Evolutionary conservation across 1,284 basidiomycete genomes (phyloP).

Genomic region (Ustilago bromivora): DNA sequence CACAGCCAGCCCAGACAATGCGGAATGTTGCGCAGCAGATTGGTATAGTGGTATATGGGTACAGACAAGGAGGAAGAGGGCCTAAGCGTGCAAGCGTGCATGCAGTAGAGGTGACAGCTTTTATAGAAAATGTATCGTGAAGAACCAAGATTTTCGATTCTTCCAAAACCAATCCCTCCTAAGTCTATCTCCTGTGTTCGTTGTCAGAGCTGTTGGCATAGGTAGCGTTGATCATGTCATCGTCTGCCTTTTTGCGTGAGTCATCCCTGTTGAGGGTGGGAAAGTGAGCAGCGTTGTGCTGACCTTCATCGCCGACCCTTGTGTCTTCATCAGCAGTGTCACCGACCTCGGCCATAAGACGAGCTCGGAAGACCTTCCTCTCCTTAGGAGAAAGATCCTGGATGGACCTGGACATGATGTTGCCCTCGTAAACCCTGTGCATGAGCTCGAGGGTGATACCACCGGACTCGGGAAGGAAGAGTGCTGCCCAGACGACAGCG

Average conservation of each 20-base stretch:
- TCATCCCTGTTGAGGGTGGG: slow-evolving; percentile 21
- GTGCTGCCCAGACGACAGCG: slow-evolving; percentile 60
- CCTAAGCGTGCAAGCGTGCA: not conserved
- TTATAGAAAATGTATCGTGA: not conserved
- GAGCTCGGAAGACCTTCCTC: slow-evolving; percentile 35
- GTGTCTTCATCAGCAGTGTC: slow-evolving; percentile 32
- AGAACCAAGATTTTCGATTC: not conserved
- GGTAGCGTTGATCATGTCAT: slow-evolving; percentile 20
- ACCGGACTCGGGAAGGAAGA: slow-evolving; percentile 63
- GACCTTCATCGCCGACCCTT: not conserved
- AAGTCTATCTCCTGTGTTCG: slow-evolving; percentile 20
- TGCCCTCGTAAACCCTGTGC: slow-evolving; percentile 58
- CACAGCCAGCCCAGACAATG: no score
- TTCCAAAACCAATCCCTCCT: no score
- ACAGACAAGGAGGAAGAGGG: not conserved
- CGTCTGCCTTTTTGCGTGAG: slow-evolving; percentile 25
- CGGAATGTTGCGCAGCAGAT: not conserved
- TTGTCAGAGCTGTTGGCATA: slow-evolving; percentile 22
- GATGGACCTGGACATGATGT: slow-evolving; percentile 58
- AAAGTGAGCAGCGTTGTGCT: slow-evolving; percentile 8
- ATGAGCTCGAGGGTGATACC: slow-evolving; percentile 66
- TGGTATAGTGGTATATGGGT: slow-evolving; percentile 5
- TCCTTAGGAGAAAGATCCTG: slow-evolving; percentile 55
- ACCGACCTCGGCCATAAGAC: slow-evolving; percentile 41
- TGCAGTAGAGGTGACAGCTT: not conserved